phyloP scores from a whole-genome alignment of 352 stramenopile species.

The Pythium rishiriense region DNA sequence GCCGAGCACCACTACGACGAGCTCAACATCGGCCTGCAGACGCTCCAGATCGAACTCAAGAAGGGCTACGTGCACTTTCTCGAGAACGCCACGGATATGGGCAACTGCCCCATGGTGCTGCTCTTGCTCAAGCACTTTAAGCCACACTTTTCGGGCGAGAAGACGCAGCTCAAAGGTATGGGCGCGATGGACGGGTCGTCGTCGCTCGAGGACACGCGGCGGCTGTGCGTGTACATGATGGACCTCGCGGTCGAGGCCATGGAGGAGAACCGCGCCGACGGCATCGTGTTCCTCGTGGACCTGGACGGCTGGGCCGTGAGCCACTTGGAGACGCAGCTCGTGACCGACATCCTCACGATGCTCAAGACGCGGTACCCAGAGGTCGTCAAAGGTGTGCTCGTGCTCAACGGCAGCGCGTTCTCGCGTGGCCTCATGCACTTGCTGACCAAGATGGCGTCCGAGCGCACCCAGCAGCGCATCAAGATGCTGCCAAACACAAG shows the following conservation, averaged over 20 bases:
- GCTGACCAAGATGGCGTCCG: conserved; percentile 48
- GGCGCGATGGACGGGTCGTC: conserved; percentile 59
- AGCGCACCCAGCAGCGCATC: conserved; percentile 51
- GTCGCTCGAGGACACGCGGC: conserved; percentile 62
- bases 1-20: conserved; percentile 45
- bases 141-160: conserved; percentile 56
- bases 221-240: conserved; percentile 77
- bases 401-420: conserved; percentile 64
- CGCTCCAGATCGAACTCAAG: conserved; percentile 64
- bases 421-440: conserved; percentile 54
- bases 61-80: conserved; percentile 80
- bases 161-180: conserved; percentile 54
- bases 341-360: conserved; percentile 61
- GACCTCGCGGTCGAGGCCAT: conserved; percentile 72
- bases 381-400: conserved; percentile 54
- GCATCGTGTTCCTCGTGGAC: conserved; percentile 71
- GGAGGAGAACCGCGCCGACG: conserved; percentile 62
- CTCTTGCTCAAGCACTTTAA: conserved; percentile 67
- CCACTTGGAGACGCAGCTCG: conserved; percentile 62
- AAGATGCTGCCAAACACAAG: conserved; percentile 41
- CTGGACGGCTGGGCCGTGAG: conserved; percentile 45
- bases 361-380: conserved; percentile 70
- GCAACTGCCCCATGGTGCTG: conserved; percentile 58
- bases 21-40: conserved; percentile 60
- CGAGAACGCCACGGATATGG: conserved; percentile 47